Evolutionary conservation across 2,329 filamentous ascomycete species (phyloP).

Genomic region (Penicillium sp.): DNA sequence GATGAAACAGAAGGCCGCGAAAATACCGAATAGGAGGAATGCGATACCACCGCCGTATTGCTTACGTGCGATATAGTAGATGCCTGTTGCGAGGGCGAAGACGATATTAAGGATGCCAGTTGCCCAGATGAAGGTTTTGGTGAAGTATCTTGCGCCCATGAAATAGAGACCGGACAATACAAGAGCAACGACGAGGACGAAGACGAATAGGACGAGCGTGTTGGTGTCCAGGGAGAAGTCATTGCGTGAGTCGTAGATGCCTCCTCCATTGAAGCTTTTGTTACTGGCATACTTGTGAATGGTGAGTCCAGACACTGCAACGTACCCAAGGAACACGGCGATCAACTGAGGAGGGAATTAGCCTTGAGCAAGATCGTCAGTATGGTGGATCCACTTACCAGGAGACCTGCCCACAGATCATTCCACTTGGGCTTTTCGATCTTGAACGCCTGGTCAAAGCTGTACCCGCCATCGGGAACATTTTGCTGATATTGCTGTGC

Average conservation of each 20-base stretch:
- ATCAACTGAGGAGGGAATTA: conserved; percentile 54
- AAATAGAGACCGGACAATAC: conserved; percentile 75
- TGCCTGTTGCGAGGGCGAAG: conserved; percentile 77
- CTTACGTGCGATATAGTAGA: conserved; percentile 73
- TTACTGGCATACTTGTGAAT: conserved; percentile 69
- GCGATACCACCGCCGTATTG: conserved; percentile 85
- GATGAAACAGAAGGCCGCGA: conserved; percentile 77
- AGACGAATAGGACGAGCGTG: conserved; percentile 79
- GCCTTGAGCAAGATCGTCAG: not conserved
- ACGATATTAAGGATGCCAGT: conserved; percentile 85
- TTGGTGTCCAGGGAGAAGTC: conserved; percentile 72
- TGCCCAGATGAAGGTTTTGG: conserved; percentile 89
- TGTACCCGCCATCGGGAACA: conserved; percentile 31
- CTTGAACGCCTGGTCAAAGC: conserved; percentile 78
- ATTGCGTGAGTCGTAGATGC: conserved; percentile 68
- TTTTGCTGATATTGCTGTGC: conserved; percentile 23
- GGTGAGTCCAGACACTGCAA: conserved; percentile 69
- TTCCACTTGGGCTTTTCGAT: conserved; percentile 82
- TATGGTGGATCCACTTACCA: conserved; percentile 49
- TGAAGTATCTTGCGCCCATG: conserved; percentile 68
- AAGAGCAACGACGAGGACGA: conserved; percentile 69
- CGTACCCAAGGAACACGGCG: conserved; percentile 66
- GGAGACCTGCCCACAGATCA: conserved; percentile 80
- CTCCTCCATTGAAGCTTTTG: conserved; percentile 61
- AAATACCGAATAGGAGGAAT: conserved; percentile 76